phyloP scores from a whole-genome alignment of 306 rosid genomes.

The Datisca glomerata region DNA sequence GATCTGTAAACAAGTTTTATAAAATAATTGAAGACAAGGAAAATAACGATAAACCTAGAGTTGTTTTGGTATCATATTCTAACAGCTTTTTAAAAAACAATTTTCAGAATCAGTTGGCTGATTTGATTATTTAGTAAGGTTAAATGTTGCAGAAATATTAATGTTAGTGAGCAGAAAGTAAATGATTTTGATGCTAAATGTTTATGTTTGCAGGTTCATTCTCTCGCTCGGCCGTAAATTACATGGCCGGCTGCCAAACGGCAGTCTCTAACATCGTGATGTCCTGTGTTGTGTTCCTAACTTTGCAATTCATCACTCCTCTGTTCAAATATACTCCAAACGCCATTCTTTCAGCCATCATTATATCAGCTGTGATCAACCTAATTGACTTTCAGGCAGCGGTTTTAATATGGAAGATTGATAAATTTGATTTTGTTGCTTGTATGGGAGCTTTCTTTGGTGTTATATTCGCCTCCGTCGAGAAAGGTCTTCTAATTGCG shows the following conservation, averaged over 20 bases:
- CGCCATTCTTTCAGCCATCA: slow-evolving; percentile 81
- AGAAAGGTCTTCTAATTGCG: slow-evolving; percentile 85
- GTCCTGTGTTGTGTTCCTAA: slow-evolving; percentile 70
- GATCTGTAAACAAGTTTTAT: no score
- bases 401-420: slow-evolving; percentile 75
- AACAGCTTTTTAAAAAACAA: no score
- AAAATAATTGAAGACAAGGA: no score
- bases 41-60: no score
- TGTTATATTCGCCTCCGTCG: slow-evolving; percentile 65
- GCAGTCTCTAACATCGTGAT: slow-evolving; percentile 87
- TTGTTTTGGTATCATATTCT: no score
- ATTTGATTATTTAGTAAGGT: no score
- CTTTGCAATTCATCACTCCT: slow-evolving; percentile 74
- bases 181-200: no score
- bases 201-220: slow-evolving; percentile 82
- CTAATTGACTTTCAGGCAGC: slow-evolving; percentile 80
- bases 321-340: slow-evolving; percentile 88
- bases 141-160: no score
- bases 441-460: slow-evolving; percentile 98
- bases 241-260: slow-evolving; percentile 89
- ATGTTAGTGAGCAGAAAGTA: no score
- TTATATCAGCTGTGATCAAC: slow-evolving; percentile 77
- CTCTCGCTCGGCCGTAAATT: slow-evolving; percentile 92
- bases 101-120: no score
- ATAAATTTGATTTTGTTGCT: slow-evolving; percentile 79